These are phyloP conservation scores for Thalia dealbata DNA, from an alignment of 176 grass and related monocot genomes.

Conservation along the genomic window DNA sequence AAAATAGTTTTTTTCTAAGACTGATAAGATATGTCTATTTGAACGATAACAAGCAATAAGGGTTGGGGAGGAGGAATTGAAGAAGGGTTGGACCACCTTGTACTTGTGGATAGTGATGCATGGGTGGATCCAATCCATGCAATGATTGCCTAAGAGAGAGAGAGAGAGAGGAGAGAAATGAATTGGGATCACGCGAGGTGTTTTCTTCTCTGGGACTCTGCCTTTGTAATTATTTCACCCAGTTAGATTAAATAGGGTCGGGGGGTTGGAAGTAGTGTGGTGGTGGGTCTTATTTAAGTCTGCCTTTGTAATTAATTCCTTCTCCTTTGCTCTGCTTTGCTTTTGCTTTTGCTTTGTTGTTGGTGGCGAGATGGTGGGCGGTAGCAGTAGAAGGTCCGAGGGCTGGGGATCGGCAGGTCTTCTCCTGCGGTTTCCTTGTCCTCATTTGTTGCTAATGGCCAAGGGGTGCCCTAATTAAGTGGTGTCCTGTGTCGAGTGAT, in stretches of 20 bases:
- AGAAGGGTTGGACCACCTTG: neutral
- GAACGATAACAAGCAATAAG: neutral
- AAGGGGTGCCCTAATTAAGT: too few species aligned
- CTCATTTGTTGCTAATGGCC: neutral
- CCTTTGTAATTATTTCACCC: neutral
- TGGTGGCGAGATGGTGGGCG: neutral
- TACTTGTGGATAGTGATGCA: neutral
- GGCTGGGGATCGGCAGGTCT: neutral
- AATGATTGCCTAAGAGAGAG: neutral
- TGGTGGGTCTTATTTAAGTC: too few species aligned
- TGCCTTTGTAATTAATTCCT: neutral
- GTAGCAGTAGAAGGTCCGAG: neutral
- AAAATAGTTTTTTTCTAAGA: neutral
- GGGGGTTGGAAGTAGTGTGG: too few species aligned
- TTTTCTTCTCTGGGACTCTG: neutral
- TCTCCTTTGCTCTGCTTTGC: neutral
- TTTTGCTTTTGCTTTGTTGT: too few species aligned
- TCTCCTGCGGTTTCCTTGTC: neutral
- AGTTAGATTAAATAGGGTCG: too few species aligned
- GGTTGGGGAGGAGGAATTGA: neutral
- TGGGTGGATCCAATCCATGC: neutral
- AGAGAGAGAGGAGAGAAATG: neutral
- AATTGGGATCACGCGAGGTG: neutral
- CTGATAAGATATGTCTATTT: neutral
- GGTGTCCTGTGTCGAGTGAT: too few species aligned